Evolutionary conservation across 1,284 basidiomycete species (phyloP).

Genomic region (Pseudozyma pruni): DNA sequence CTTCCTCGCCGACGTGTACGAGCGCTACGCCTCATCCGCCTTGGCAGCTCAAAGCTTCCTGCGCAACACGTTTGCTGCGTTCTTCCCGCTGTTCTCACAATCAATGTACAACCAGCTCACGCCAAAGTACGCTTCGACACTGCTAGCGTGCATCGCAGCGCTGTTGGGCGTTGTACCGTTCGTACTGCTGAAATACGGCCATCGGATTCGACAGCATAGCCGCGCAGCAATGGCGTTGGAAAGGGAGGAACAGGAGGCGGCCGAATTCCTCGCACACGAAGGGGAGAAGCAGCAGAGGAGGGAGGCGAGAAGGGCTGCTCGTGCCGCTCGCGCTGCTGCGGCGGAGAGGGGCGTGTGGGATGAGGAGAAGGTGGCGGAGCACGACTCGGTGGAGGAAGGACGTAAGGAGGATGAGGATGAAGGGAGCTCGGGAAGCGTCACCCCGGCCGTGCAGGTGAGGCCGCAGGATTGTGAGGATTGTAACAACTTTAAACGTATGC

Average conservation of each 20-base stretch:
- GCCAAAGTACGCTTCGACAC: slow-evolving; percentile 59
- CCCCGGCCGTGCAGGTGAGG: slow-evolving; percentile 8
- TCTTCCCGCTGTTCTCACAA: slow-evolving; percentile 49
- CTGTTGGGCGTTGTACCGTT: slow-evolving; percentile 61
- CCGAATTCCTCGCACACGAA: slow-evolving; percentile 20
- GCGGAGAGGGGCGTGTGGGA: slow-evolving; percentile 3
- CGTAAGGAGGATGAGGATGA: slow-evolving; percentile 7
- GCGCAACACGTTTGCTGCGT: slow-evolving; percentile 50
- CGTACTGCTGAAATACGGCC: slow-evolving; percentile 57
- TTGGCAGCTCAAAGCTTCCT: slow-evolving; percentile 58
- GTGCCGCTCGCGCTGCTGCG: slow-evolving; percentile 11
- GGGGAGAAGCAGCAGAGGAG: slow-evolving; percentile 27
- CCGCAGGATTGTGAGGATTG: slow-evolving; percentile 30
- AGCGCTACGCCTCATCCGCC: slow-evolving; percentile 63
- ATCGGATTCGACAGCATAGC: slow-evolving; percentile 44
- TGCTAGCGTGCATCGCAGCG: slow-evolving; percentile 56
- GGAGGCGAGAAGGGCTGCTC: slow-evolving; percentile 18
- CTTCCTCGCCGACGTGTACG: slow-evolving; percentile 57
- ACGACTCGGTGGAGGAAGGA: no score
- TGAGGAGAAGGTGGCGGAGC: slow-evolving; percentile 26
- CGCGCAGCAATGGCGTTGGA: slow-evolving; percentile 51
- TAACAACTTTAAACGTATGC: slow-evolving; percentile 30
- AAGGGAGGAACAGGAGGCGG: slow-evolving; percentile 42
- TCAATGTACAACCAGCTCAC: slow-evolving; percentile 54
- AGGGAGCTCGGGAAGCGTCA: slow-evolving; percentile 15